These are phyloP conservation scores for Candida maltosa DNA, from an alignment of 805 yeast species.

Conservation along the genomic window DNA sequence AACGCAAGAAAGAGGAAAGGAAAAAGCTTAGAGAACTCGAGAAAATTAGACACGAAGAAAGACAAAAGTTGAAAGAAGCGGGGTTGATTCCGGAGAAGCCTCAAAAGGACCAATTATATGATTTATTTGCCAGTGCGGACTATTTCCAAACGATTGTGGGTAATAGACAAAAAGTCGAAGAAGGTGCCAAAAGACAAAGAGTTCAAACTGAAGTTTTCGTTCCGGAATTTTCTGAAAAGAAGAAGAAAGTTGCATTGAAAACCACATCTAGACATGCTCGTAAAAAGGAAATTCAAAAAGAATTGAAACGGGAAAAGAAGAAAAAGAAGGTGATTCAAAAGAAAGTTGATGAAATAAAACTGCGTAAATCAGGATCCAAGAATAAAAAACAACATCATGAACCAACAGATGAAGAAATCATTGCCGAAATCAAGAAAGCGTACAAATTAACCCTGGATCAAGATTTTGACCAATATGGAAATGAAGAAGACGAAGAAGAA, in stretches of 20 bases:
- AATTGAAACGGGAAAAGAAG: conserved; percentile 4
- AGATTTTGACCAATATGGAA: conserved; percentile 2
- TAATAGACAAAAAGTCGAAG: conserved; percentile 25
- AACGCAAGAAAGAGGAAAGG: conserved; percentile 8
- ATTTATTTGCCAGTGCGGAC: conserved; percentile 22
- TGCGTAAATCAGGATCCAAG: too few relatives aligned
- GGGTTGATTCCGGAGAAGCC: conserved; percentile 1
- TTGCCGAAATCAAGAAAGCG: conserved; percentile 3
- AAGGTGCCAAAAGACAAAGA: conserved; percentile 32
- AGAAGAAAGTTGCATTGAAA: conserved; percentile 9
- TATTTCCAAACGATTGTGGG: conserved; percentile 42
- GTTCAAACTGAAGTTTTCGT: conserved; percentile 22
- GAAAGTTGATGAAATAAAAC: conserved; percentile 6
- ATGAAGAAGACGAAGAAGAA: conserved; percentile 16
- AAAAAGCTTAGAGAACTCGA: background rate
- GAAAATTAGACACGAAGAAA: background rate
- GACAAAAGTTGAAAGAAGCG: conserved; percentile 7
- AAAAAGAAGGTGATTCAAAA: conserved; percentile 6
- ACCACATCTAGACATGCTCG: conserved; percentile 11
- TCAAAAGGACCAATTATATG: conserved; percentile 4
- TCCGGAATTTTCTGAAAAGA: conserved; percentile 20
- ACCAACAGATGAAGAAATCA: conserved; percentile 9
- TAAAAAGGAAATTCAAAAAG: conserved; percentile 9
- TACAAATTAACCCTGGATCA: background rate
- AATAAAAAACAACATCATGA: too few relatives aligned